Percentiles rank a stretch among this genome's conserved stretches.
These are phyloP conservation scores for Penicillium sp. DNA, from an alignment of 2,329 filamentous ascomycete species.

Conservation along the genomic window DNA sequence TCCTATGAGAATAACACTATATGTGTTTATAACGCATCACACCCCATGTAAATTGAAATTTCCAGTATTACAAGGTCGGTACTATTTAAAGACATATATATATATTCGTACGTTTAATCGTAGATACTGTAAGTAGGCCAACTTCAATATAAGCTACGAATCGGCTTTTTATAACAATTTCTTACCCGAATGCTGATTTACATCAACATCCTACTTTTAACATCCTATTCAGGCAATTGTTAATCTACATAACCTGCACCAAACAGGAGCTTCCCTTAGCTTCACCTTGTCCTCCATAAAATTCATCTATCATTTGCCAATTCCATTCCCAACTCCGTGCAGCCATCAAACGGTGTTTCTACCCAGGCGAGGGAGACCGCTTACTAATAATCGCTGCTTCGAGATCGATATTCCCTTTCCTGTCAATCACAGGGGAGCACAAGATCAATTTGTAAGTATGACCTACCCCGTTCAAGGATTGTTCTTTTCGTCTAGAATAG, in stretches of 20 bases:
- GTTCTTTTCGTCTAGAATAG: neutral
- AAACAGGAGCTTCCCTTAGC: neutral
- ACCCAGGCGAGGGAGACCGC: neutral
- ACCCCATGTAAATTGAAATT: neutral
- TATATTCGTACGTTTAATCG: neutral
- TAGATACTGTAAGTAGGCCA: neutral
- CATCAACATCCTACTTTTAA: neutral
- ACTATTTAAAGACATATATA: neutral
- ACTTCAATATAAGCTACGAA: neutral
- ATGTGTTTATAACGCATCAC: neutral
- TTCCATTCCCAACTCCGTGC: neutral
- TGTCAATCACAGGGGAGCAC: neutral
- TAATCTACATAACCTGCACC: neutral
- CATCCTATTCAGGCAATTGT: neutral
- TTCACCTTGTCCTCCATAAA: neutral
- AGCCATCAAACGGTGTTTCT: slow-evolving; percentile 1
- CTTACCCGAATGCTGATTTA: neutral
- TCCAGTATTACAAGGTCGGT: neutral
- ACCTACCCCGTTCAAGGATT: neutral
- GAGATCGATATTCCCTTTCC: neutral
- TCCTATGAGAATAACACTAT: too few species aligned
- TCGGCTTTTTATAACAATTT: neutral
- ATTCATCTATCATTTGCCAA: neutral
- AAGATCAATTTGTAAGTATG: slow-evolving; percentile 6
- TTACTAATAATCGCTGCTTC: neutral